A percentile compares a stretch with the other conserved stretches of the same genome.
phyloP scores from a whole-genome alignment of 2,329 filamentous ascomycete species.

The Fusarium stilboides region DNA sequence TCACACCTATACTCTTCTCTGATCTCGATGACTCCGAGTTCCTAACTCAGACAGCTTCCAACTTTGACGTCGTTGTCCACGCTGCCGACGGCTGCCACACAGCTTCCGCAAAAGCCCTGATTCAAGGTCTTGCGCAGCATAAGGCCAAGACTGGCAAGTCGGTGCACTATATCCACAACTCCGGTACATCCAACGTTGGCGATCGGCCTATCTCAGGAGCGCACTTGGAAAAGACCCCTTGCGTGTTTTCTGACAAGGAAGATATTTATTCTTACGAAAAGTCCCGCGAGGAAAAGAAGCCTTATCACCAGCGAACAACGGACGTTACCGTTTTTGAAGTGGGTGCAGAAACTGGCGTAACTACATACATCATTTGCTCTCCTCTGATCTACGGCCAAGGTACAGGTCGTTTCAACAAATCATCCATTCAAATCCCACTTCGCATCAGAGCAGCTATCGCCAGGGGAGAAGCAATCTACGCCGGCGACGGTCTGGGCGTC shows the following conservation, averaged over 20 bases:
- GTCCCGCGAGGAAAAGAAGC: neutral
- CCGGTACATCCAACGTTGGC: conserved; percentile 19
- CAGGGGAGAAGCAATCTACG: neutral
- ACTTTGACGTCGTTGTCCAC: conserved; percentile 8
- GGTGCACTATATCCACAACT: conserved; percentile 20
- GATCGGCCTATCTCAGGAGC: conserved; percentile 1
- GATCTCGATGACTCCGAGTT: neutral
- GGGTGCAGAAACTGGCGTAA: neutral
- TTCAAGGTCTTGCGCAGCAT: neutral
- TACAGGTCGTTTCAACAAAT: conserved; percentile 19
- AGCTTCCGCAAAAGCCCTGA: neutral
- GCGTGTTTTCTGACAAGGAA: conserved; percentile 7
- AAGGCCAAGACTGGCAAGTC: neutral
- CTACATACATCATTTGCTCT: conserved; percentile 17
- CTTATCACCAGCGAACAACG: conserved; percentile 15
- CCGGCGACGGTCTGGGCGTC: neutral
- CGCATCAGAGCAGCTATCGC: neutral
- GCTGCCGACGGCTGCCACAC: conserved; percentile 19
- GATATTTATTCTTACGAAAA: conserved; percentile 17
- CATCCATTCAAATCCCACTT: conserved; percentile 13
- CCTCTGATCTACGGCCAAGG: conserved; percentile 18
- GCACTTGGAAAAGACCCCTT: neutral
- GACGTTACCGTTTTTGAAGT: conserved; percentile 14
- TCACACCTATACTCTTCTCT: conserved; percentile 4
- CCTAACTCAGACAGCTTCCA: neutral